Evolutionary conservation across 257 asterid genomes (phyloP).

Genomic region (Capsicum baccatum): DNA sequence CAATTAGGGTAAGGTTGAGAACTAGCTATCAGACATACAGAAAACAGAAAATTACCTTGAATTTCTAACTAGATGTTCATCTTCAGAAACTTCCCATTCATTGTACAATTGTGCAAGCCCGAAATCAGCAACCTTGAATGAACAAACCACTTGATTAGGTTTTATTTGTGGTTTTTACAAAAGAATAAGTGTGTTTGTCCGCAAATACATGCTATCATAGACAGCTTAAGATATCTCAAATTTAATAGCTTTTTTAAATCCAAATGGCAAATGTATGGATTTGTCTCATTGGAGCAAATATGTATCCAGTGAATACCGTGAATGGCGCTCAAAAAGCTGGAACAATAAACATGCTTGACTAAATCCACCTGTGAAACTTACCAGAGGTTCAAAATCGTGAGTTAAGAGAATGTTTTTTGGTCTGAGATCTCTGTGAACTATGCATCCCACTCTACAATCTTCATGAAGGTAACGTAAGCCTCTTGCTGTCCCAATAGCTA

Average conservation of each 20-base stretch:
- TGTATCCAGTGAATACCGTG: not conserved
- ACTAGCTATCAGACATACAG: not conserved
- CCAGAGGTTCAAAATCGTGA: slow-evolving; percentile 94
- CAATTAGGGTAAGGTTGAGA: not conserved
- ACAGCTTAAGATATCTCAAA: not conserved
- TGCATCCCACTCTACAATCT: slow-evolving; percentile 94
- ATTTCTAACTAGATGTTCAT: slow-evolving; percentile 59
- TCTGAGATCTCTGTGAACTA: slow-evolving; percentile 74
- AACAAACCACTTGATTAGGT: slow-evolving; percentile 29
- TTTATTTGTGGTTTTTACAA: not conserved
- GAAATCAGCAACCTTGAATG: slow-evolving; percentile 78
- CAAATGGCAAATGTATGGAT: not conserved
- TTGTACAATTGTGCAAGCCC: slow-evolving; percentile 80
- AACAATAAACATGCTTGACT: slow-evolving; percentile 30
- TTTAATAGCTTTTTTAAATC: not conserved
- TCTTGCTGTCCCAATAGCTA: slow-evolving; percentile 91
- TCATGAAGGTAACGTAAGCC: slow-evolving; percentile 93
- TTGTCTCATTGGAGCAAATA: not conserved
- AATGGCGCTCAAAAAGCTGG: not conserved
- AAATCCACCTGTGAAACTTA: slow-evolving; percentile 34
- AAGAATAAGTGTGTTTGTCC: not conserved
- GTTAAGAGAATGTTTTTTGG: slow-evolving; percentile 87
- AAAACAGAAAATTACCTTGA: slow-evolving; percentile 54
- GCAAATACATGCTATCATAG: not conserved
- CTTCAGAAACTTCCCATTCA: slow-evolving; percentile 62